These are phyloP conservation scores for Microdochium trichocladiopsis DNA, from an alignment of 2,329 filamentous ascomycete genomes.

Conservation along the genomic window DNA sequence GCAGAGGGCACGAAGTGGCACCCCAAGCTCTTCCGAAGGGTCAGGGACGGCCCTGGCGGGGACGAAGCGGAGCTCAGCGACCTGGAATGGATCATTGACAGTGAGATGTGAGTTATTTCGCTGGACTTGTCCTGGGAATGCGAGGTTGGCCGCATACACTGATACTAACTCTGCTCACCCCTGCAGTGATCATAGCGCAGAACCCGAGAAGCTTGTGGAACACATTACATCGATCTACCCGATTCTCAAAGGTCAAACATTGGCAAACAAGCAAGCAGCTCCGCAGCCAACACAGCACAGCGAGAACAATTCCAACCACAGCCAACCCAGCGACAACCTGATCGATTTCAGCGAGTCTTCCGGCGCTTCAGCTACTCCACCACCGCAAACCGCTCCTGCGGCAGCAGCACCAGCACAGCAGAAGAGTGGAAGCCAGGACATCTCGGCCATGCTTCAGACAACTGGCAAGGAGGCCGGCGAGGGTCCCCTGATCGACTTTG, in stretches of 20 bases:
- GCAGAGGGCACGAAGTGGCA: constrained; percentile 82
- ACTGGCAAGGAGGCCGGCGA: constrained; percentile 37
- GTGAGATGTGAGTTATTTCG: constrained; percentile 59
- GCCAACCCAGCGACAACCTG: constrained; percentile 28
- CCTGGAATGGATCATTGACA: constrained; percentile 91
- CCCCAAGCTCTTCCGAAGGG: constrained; percentile 74
- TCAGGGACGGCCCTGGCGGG: constrained; percentile 63
- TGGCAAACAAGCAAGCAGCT: constrained; percentile 32
- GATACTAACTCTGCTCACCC: not conserved
- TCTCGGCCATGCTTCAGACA: constrained; percentile 33
- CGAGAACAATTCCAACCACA: constrained; percentile 2
- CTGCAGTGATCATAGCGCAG: constrained; percentile 40
- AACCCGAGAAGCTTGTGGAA: constrained; percentile 63
- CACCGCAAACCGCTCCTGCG: constrained; percentile 4
- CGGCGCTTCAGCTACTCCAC: not conserved
- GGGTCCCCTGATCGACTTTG: constrained; percentile 50
- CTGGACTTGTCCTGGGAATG: constrained; percentile 3
- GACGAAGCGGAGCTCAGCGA: constrained; percentile 78
- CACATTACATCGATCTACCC: constrained; percentile 85
- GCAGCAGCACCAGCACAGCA: constrained; percentile 1
- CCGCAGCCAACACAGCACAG: constrained; percentile 9
- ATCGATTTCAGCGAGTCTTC: constrained; percentile 47
- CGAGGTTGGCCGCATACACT: constrained; percentile 26
- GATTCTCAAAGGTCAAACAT: constrained; percentile 70
- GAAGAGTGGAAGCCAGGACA: constrained; percentile 19